Percentiles rank a stretch among this genome's conserved stretches.
phyloP scores from a whole-genome alignment of 306 rosid genomes.

The Aeschynomene evenia region DNA sequence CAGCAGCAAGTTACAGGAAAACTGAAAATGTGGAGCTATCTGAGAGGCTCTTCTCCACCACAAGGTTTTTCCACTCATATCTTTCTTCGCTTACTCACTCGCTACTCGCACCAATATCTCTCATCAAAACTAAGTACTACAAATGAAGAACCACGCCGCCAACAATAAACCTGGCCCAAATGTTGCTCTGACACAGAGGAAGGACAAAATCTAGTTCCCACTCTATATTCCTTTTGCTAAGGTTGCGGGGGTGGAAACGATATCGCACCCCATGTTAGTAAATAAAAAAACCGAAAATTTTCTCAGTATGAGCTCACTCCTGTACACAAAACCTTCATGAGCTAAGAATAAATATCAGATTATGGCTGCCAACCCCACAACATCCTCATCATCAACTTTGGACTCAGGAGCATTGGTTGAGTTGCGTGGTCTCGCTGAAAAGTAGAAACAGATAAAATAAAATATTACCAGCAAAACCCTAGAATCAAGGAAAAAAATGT shows the following conservation, averaged over 20 bases:
- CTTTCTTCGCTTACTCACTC: too few species aligned
- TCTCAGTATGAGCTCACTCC: conserved; percentile 42
- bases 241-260: conserved; percentile 18
- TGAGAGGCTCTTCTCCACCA: too few species aligned
- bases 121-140: neutral
- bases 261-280: conserved; percentile 12
- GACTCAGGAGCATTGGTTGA: conserved; percentile 50
- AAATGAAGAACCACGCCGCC: neutral
- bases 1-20: too few species aligned
- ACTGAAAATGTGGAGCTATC: too few species aligned
- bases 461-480: conserved; percentile 11
- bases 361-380: conserved; percentile 74
- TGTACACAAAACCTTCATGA: conserved; percentile 65
- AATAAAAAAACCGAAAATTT: conserved; percentile 10
- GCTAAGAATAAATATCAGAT: conserved; percentile 46
- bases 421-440: conserved; percentile 73
- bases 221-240: conserved; percentile 4
- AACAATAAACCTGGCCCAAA: conserved; percentile 11
- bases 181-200: conserved; percentile 28
- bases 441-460: conserved; percentile 12
- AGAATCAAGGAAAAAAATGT: neutral
- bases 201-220: conserved; percentile 37
- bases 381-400: conserved; percentile 68
- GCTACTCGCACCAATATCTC: too few species aligned
- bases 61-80: too few species aligned